Percentiles rank a stretch among this genome's conserved stretches.
phyloP scores from a whole-genome alignment of 306 rosid species.

The Arachis hypogaea region DNA sequence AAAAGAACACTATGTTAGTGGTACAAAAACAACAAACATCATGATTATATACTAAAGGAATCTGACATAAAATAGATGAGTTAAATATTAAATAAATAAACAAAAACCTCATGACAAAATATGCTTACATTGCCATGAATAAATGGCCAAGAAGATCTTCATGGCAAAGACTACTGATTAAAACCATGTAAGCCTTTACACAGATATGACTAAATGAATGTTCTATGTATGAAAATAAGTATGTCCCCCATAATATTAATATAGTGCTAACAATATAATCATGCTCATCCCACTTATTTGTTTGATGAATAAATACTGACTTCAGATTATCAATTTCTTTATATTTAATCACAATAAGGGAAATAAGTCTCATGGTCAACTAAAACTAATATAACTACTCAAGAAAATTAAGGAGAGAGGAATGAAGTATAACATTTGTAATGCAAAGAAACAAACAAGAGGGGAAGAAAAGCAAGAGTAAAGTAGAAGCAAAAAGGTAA shows the following conservation, averaged over 20 bases:
- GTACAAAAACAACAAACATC: slow-evolving; percentile 19
- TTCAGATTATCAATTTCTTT: neutral
- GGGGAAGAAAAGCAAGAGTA: slow-evolving; percentile 14
- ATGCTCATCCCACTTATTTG: slow-evolving; percentile 4
- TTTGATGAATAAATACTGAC: slow-evolving; percentile 9
- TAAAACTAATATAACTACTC: slow-evolving; percentile 14
- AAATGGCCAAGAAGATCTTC: slow-evolving; percentile 7
- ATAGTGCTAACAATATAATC: neutral
- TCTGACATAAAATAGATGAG: slow-evolving; percentile 1
- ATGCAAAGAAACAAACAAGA: slow-evolving; percentile 16
- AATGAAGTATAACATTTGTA: slow-evolving; percentile 22
- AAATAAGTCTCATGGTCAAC: slow-evolving; percentile 12
- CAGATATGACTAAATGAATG: neutral
- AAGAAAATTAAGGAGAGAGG: slow-evolving; percentile 11
- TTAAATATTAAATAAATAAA: neutral
- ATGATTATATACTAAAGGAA: slow-evolving; percentile 23
- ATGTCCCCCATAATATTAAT: neutral
- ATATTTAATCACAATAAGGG: neutral
- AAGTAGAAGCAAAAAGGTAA: slow-evolving; percentile 17
- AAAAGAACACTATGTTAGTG: neutral
- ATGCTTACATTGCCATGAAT: slow-evolving; percentile 7
- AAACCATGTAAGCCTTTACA: neutral
- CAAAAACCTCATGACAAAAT: neutral
- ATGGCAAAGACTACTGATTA: neutral
- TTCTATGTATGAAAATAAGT: neutral